These are phyloP conservation scores for Naganishia vishniacii DNA, from an alignment of 768 basidiomycete species.

Conservation along the genomic window DNA sequence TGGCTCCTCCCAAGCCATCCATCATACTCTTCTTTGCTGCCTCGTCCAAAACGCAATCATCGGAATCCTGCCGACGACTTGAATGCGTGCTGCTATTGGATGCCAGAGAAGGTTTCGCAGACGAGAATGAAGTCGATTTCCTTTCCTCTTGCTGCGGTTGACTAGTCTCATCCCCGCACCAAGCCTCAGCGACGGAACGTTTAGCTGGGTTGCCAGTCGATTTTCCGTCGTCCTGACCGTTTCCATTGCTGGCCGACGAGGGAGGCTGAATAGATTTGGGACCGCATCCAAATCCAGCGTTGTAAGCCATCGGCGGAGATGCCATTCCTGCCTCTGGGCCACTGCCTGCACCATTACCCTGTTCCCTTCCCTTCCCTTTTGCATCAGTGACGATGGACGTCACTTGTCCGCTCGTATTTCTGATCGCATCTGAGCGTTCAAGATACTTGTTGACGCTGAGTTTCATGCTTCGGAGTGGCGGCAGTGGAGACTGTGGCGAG, in stretches of 20 bases:
- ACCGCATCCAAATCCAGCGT: slow-evolving; percentile 2
- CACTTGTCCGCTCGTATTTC: slow-evolving; percentile 4
- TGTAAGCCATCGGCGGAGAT: slow-evolving; percentile 1
- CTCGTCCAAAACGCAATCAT: slow-evolving; percentile 15
- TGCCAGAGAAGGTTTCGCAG: background rate
- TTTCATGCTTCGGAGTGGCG: slow-evolving; percentile 14
- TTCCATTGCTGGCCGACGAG: background rate
- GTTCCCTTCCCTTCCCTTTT: slow-evolving; percentile 15
- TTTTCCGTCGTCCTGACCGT: background rate
- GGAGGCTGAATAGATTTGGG: background rate
- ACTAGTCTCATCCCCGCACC: slow-evolving; percentile 5
- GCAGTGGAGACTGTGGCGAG: slow-evolving; percentile 11
- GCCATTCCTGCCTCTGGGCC: slow-evolving; percentile 19
- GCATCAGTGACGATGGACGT: slow-evolving; percentile 1
- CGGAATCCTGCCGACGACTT: background rate
- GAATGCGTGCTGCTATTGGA: background rate
- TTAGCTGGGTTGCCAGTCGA: background rate
- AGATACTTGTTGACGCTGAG: slow-evolving; percentile 3
- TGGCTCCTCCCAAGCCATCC: slow-evolving; percentile 22
- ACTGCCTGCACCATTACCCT: slow-evolving; percentile 8
- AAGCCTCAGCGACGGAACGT: slow-evolving; percentile 6
- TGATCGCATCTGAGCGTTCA: slow-evolving; percentile 12
- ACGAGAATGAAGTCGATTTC: background rate
- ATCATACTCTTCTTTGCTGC: slow-evolving; percentile 23
- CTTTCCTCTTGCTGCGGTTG: background rate